Evolutionary conservation across 2,329 filamentous ascomycete species (phyloP).

Genomic region (Epichloe uncinata): DNA sequence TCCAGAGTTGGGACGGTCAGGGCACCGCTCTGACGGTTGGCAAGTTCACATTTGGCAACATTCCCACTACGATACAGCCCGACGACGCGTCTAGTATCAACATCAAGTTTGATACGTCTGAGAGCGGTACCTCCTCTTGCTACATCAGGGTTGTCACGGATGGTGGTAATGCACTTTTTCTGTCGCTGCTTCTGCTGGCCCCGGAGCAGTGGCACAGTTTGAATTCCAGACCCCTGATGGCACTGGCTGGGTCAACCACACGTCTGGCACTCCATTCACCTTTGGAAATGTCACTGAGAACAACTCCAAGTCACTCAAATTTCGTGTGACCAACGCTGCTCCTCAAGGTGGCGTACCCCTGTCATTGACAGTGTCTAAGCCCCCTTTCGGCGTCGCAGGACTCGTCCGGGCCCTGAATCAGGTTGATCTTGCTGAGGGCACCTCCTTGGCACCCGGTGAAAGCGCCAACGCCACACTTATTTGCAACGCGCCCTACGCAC

Average conservation of each 20-base stretch:
- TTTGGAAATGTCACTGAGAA: slow-evolving; percentile 45
- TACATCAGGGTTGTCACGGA: slow-evolving; percentile 34
- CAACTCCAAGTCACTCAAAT: slow-evolving; percentile 29
- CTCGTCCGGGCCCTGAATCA: slow-evolving; percentile 41
- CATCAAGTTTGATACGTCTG: slow-evolving; percentile 33
- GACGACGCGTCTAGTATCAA: slow-evolving; percentile 25
- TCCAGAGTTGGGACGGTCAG: slow-evolving; percentile 22
- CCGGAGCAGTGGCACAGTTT: slow-evolving; percentile 33
- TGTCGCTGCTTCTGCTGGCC: slow-evolving; percentile 35
- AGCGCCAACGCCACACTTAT: slow-evolving; percentile 38
- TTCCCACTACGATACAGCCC: slow-evolving; percentile 31
- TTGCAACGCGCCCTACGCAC: slow-evolving; percentile 41
- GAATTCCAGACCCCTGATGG: slow-evolving; percentile 42
- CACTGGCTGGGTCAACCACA: slow-evolving; percentile 34
- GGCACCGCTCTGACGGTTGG: slow-evolving; percentile 26
- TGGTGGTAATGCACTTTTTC: slow-evolving; percentile 35
- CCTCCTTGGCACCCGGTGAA: slow-evolving; percentile 32
- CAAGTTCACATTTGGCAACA: slow-evolving; percentile 32
- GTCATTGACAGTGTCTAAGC: slow-evolving; percentile 46
- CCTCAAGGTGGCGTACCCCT: slow-evolving; percentile 30
- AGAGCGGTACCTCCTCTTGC: slow-evolving; percentile 33
- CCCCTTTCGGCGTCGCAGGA: slow-evolving; percentile 41
- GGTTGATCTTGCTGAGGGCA: slow-evolving; percentile 45
- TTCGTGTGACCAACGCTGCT: slow-evolving; percentile 41
- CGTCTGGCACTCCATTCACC: slow-evolving; percentile 29